Evolutionary conservation across 2,329 filamentous ascomycete species (phyloP), one percentile per base, ranked within the genome.

Genomic region (Venturia effusa): DNA sequence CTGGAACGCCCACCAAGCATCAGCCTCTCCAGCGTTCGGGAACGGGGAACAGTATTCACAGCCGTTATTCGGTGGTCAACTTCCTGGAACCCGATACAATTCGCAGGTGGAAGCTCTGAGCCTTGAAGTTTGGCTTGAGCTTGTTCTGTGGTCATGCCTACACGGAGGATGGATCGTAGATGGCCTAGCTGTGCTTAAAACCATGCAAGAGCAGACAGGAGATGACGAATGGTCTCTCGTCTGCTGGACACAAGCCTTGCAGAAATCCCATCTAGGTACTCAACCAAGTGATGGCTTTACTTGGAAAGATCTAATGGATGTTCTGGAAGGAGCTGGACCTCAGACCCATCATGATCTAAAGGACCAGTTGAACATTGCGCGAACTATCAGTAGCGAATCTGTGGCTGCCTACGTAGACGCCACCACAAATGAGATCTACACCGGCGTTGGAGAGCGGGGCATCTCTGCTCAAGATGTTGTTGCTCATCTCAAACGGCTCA

Each of bases 311-410:
- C 17, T 34, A 6, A 27, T 64, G 37, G 59, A 59, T 39, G 43
- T 41, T 3, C 13, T 55, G 40, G 63, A 64, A 63, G 34, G 40
- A 43, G 37, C 63, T 39, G 30, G 62, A 17, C 34, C 62, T 4
- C 45, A 54, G 43, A 62, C n/a, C 17, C 61, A 51, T 13, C 43
- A 19, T 19, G 17, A 17, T 22, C 17, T 40, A 8, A 57, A 64
- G 13, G 60, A 54, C 24, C 37, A 64, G n/a, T 55, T 30, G 7
- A 37, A 19, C 45, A 74, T 78, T 11, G 71, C 72, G 43, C 72
- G 76, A 61, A 84, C 81, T 0, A 79, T 87, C 68, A 86, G 83
- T 68, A 76, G 77, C 51, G 84, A 87, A 71, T 78, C 86, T 13
- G 77, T 86, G 32, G 74, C 79, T 61, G 80, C 81, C 6, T 77